Base-by-base conservation (phyloP, 768 basidiomycete species). In the Amyloporia xantha region DNA sequence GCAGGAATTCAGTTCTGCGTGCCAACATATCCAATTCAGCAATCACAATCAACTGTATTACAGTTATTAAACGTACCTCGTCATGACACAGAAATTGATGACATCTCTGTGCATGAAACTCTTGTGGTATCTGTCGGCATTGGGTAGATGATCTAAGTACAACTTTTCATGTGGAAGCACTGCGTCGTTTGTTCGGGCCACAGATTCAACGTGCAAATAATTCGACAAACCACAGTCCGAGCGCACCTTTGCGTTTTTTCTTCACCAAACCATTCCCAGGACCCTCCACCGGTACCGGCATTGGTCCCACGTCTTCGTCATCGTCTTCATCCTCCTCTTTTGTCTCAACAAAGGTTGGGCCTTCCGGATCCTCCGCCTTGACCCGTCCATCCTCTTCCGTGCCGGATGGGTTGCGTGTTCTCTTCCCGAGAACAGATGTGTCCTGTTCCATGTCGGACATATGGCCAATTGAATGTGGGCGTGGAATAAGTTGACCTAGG, bases 41-140 rank as follows among this genome's bases (percentile, higher is more conserved):
- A 33, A 33, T 33, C 30, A 33, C 30, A 7, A 33, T 15, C n/a
- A n/a, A n/a, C n/a, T n/a, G n/a, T n/a, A n/a, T n/a, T n/a, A n/a
- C n/a, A n/a, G n/a, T n/a, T n/a, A 19, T 12, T 42, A 43, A 13
- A 65, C 82, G 49, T 45, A 94, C 94, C 80, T 88, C 15, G 96
- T 97, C 59, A 92, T 83, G 20, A 88, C 81, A 33, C 82, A 82
- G 56, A 89, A 94, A 62, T 92, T 95, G 53, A 98, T 75, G 28
- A 82, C 78, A 54, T 98, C 95, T 43, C 93, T 74, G 66, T 99
- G 96, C 96, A 99, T 97, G 69, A 97, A 97, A 51, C 89, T 93
- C 71, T 94, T 93, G 72, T 83, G 86, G 70, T 99, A 99, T 56
- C 96, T 83, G 66, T 97, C 91, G 46, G 91, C 79, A 57, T 81